Evolutionary conservation across 2,329 filamentous ascomycete species (phyloP), one percentile per base, ranked within the genome.

Genomic region (Cladosporium sp.): DNA sequence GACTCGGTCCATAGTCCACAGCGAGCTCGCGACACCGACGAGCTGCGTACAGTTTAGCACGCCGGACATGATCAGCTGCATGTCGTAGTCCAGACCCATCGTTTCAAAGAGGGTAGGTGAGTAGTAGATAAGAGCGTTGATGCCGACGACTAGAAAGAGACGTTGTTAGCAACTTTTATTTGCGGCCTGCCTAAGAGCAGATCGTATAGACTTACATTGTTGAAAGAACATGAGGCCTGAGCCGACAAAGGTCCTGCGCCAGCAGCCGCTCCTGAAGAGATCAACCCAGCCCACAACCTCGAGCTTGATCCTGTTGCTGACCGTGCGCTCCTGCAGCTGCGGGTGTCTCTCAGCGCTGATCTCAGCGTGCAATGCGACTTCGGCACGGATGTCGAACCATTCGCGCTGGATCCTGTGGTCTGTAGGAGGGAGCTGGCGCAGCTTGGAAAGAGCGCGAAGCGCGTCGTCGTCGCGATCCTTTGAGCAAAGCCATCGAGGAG

Each of bases 201-300:
- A 28, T 28, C 22, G 7, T 7, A 7, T 7, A 58, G 4, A 70
- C 61, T 9, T 62, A 70, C 66, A 59, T 38, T 80, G 78, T 52
- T 82, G 79, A 62, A 82, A 83, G 60, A 82, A 82, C 71, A 78
- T 77, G 11, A 83, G 60, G 0, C 73, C 70, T 6, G 75, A 65
- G 18, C 77, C 80, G 14, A 82, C 69, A 43, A 75, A 72, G 0
- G 76, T 78, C 18, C 77, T 68, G 41, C 74, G 68, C 62, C 72
- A 71, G 56, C 69, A 73, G 34, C 73, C 72, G 9, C 66, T 66
- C 19, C 63, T 68, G 67, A 80, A 77, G 48, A 75, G 71, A 55
- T 79, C 76, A 1, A 61, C 50, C 76, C 76, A 77, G 3, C 68
- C 64, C 2, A 65, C 63, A 2, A 77, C 32, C 54, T 78, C 77